Evolutionary conservation across 1,284 basidiomycete species (phyloP).

Genomic region (Rhizoctonia solani): DNA sequence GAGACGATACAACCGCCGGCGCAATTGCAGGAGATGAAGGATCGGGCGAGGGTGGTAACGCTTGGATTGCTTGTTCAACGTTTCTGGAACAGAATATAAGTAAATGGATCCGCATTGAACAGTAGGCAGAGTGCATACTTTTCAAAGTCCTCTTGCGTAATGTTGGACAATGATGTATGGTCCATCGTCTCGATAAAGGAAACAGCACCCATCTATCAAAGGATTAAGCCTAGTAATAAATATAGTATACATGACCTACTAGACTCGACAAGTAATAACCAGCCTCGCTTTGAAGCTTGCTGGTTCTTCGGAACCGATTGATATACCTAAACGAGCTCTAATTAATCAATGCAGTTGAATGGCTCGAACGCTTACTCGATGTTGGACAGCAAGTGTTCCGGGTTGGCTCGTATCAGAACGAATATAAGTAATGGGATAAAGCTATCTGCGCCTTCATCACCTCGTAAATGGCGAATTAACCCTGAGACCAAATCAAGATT

Average conservation of each 20-base stretch:
- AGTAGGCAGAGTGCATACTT: constrained; percentile 52
- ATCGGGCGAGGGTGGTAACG: constrained; percentile 61
- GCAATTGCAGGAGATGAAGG: constrained; percentile 37
- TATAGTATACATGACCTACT: constrained; percentile 52
- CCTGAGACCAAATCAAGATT: constrained; percentile 52
- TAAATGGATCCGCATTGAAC: constrained; percentile 9
- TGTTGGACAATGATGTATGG: constrained; percentile 87
- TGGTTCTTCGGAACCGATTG: constrained; percentile 89
- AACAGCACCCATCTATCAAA: constrained; percentile 78
- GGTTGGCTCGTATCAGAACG: constrained; percentile 92
- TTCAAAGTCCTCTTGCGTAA: constrained; percentile 93
- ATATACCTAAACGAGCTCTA: constrained; percentile 78
- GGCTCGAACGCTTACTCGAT: constrained; percentile 68
- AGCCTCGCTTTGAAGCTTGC: constrained; percentile 89
- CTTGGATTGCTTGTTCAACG: constrained; percentile 82
- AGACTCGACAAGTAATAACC: constrained; percentile 97
- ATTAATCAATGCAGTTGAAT: neutral
- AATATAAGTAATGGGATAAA: constrained; percentile 96
- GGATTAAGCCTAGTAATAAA: constrained; percentile 26
- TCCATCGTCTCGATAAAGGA: constrained; percentile 98
- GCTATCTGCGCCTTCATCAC: constrained; percentile 83
- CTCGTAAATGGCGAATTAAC: constrained; percentile 82
- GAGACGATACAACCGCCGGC: constrained; percentile 53
- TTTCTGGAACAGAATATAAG: constrained; percentile 52
- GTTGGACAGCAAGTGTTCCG: constrained; percentile 91